Percentiles rank a stretch among this genome's conserved stretches.
Conservation (phyloP, 257 asterid species). For the Solanum pinnatisectum region DNA sequence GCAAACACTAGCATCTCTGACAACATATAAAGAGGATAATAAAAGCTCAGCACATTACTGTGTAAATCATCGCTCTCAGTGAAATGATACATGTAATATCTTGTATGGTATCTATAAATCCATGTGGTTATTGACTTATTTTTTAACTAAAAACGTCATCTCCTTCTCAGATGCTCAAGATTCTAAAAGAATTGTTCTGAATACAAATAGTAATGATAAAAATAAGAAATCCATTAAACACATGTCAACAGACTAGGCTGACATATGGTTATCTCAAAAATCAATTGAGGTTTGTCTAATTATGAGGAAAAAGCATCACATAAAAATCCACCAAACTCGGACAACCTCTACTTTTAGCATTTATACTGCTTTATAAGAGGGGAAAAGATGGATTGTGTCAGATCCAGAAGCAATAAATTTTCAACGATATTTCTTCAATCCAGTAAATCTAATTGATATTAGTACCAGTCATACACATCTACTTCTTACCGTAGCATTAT, state of each 20-base stretch:
- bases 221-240: neutral
- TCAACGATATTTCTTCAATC: neutral
- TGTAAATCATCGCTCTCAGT: neutral
- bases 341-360: neutral
- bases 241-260: neutral
- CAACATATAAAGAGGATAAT: neutral
- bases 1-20: neutral
- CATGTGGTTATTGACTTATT: neutral
- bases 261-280: neutral
- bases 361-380: neutral
- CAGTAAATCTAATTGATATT: neutral
- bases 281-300: neutral
- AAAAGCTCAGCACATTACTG: neutral
- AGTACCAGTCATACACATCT: neutral
- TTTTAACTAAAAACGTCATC: neutral
- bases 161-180: neutral
- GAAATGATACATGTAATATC: neutral
- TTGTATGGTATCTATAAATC: neutral
- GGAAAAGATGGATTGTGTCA: neutral
- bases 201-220: neutral
- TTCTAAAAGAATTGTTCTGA: neutral
- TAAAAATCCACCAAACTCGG: neutral
- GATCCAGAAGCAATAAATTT: neutral
- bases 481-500: slow-evolving; percentile 89
- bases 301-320: neutral